Percentiles rank a stretch among this genome's conserved stretches.
These are phyloP conservation scores for Pseudogymnoascus sp. DNA, from an alignment of 2,329 filamentous ascomycete species.

Conservation along the genomic window DNA sequence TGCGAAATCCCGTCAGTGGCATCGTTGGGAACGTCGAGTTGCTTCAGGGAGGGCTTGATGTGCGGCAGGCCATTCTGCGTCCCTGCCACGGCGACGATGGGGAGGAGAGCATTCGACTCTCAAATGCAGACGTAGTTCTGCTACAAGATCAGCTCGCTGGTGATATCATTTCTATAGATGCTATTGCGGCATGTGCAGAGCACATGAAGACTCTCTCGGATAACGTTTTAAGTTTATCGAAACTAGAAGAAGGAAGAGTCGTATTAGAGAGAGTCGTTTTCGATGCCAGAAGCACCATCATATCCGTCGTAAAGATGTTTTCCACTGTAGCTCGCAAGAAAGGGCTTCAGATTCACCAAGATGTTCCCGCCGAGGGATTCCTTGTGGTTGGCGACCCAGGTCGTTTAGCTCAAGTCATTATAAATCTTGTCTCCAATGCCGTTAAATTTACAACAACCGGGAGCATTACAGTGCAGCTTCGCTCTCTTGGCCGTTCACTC, in stretches of 20 bases:
- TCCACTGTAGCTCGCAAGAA: conserved; percentile 14
- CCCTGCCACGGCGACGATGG: conserved; percentile 41
- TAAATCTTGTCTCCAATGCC: conserved; percentile 74
- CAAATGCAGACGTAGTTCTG: neutral
- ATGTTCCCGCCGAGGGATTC: neutral
- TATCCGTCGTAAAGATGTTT: conserved; percentile 17
- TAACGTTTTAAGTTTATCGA: conserved; percentile 65
- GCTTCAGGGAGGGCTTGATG: conserved; percentile 40
- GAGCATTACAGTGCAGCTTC: conserved; percentile 37
- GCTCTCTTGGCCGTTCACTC: conserved; percentile 8
- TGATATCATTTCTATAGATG: conserved; percentile 39
- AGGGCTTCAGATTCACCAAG: conserved; percentile 25
- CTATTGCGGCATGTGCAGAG: conserved; percentile 68
- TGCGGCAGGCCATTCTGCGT: conserved; percentile 51
- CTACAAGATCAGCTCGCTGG: neutral
- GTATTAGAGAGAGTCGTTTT: conserved; percentile 14
- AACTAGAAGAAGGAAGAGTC: conserved; percentile 49
- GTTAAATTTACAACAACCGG: conserved; percentile 72
- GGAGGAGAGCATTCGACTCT: conserved; percentile 30
- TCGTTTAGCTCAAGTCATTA: conserved; percentile 68
- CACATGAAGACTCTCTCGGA: conserved; percentile 77
- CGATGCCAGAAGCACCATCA: conserved; percentile 15
- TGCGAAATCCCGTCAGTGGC: conserved; percentile 66
- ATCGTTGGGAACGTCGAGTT: conserved; percentile 48
- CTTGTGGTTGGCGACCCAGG: conserved; percentile 53